Base-by-base conservation (phyloP, 441 rosid genomes). In the Syzygium syzygioides region DNA sequence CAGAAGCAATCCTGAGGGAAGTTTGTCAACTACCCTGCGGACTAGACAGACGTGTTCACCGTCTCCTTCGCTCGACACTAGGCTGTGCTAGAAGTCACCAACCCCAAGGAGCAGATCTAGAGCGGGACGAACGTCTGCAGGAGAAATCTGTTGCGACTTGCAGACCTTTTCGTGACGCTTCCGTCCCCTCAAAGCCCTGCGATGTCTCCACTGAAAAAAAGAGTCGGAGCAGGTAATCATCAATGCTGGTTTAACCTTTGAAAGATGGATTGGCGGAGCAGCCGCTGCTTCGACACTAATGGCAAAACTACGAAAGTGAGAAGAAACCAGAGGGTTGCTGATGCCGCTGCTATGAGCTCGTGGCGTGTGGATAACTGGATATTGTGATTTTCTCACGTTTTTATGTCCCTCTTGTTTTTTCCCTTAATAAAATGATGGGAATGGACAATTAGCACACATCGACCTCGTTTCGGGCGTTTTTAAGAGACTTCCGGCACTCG, bases 401-500 rank as follows among this genome's bases (percentile, higher is more conserved):
- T 32, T 18, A 18, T 19, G 48, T 68, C 26, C 14, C 12, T 18
- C 19, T 34, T 20, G 25, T 1, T 60, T 6, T 60, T 28, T 18
- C 3, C 6, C 14, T 32, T 25, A 17, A 32, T 66, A 32, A 32
- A 66, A 20, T 9, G 25, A 18, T 66, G 25, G 25, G 20, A 66
- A 66, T 66, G 3, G 11, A 32, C 1, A 0, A 66, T 32, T 32
- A 60, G 17, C 68, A 28, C 14, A 3, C 64, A 59, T 10, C 20
- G 68, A 28, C 34, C 14, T 60, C 9, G 14, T 60, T 60, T 60
- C 5, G 4, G 0, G 19, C 13, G 4, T 8, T 17, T 4, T 32
- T 17, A 66, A 1, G 32, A 66, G 25, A 66, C 0, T 18, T 17
- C 23, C 7, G 1, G 2, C 0, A 0, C 23, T 66, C 7, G 20